Conservation (phyloP, 2,329 filamentous ascomycete genomes). For the Xylaria sp. region DNA sequence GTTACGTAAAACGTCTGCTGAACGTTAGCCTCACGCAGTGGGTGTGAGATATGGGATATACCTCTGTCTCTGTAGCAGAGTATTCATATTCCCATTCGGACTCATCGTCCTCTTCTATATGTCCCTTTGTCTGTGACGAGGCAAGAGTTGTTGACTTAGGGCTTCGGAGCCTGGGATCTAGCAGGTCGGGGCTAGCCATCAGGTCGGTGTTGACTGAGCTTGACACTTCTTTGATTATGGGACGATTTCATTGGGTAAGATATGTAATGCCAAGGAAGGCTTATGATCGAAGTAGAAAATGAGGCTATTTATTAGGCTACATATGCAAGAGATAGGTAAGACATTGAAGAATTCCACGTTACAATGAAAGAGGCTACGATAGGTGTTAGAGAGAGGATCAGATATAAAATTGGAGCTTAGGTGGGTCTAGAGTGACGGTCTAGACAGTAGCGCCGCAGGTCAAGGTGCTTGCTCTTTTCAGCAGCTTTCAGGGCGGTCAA, state of each 20-base stretch:
- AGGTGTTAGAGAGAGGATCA: not conserved
- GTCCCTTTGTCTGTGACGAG: slow-evolving; percentile 10
- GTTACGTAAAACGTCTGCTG: slow-evolving; percentile 71
- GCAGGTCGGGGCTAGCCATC: slow-evolving; percentile 44
- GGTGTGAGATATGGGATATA: slow-evolving; percentile 39
- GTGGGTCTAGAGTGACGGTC: too few relatives aligned
- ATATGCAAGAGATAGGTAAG: slow-evolving; percentile 4
- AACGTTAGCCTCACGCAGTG: slow-evolving; percentile 16
- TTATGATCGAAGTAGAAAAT: not conserved
- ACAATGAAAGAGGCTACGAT: not conserved
- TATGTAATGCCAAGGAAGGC: not conserved
- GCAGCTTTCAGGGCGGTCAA: slow-evolving; percentile 40
- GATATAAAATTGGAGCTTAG: slow-evolving; percentile 8
- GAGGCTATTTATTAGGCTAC: slow-evolving; percentile 11
- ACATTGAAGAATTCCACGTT: slow-evolving; percentile 2
- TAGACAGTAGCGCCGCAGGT: slow-evolving; percentile 2
- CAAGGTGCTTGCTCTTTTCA: slow-evolving; percentile 41
- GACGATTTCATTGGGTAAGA: slow-evolving; percentile 39
- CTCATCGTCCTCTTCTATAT: slow-evolving; percentile 58
- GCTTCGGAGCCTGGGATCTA: slow-evolving; percentile 36
- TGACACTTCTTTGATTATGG: slow-evolving; percentile 21
- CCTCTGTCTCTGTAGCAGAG: slow-evolving; percentile 71
- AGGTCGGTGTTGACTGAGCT: slow-evolving; percentile 37
- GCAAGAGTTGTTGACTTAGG: slow-evolving; percentile 21
- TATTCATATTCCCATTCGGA: slow-evolving; percentile 76